These are phyloP conservation scores for Litsea cubeba DNA, from an alignment of 164 flowering plant species.

Conservation along the genomic window DNA sequence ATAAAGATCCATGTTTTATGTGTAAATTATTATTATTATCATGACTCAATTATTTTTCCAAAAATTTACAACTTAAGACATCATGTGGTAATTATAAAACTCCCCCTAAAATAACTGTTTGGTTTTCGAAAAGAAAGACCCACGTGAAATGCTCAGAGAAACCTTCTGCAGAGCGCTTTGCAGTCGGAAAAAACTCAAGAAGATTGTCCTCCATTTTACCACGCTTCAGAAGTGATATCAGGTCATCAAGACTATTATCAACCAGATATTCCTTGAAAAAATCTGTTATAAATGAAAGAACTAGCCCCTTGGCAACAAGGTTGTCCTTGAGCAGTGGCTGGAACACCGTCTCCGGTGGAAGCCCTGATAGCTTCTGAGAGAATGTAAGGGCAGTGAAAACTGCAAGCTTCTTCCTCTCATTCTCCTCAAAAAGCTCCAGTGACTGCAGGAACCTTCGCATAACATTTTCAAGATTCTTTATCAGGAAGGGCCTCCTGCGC, in stretches of 20 bases:
- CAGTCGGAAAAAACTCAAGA: conserved; percentile 77
- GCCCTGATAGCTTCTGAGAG: conserved; percentile 96
- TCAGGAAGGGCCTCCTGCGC: conserved; percentile 85
- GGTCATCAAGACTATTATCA: conserved; percentile 90
- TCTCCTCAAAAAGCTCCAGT: conserved; percentile 92
- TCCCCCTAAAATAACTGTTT: background rate
- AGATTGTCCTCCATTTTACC: conserved; percentile 95
- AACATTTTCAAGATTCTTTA: conserved; percentile 98
- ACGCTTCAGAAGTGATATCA: conserved; percentile 80
- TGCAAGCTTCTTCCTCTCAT: conserved; percentile 94
- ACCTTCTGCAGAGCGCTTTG: conserved; percentile 79
- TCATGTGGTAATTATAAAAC: background rate
- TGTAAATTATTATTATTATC: too few relatives aligned
- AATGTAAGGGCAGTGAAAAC: conserved; percentile 95
- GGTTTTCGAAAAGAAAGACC: conserved; percentile 22
- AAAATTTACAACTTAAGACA: background rate
- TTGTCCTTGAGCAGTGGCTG: conserved; percentile 95
- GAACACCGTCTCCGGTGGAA: conserved; percentile 95
- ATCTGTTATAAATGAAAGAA: conserved; percentile 81
- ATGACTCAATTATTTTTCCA: too few relatives aligned
- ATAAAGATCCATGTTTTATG: background rate
- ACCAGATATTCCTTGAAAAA: conserved; percentile 92
- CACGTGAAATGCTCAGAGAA: conserved; percentile 93
- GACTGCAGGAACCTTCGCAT: conserved; percentile 92
- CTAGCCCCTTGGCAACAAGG: conserved; percentile 95